Evolutionary conservation across 108 stramenopile species (phyloP), one percentile per base, ranked within the genome.

Genomic region (Aurantiochytrium sp.): DNA sequence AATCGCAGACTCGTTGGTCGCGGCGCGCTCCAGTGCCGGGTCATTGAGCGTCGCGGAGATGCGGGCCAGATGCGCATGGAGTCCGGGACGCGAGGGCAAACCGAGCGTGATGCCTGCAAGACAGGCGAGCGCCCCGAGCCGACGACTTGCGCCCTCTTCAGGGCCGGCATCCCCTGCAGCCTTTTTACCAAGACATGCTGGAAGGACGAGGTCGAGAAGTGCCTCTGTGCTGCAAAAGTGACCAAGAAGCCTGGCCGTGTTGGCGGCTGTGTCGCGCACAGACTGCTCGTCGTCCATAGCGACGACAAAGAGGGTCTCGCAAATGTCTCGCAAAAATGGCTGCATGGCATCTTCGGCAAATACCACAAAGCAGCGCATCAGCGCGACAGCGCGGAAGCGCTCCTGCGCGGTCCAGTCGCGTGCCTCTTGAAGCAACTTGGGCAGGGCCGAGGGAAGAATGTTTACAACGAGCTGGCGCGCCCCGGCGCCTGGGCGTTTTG

Each of bases 341-440:
- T 83, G 43, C 45, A 53, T 53, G 49, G 45, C 51, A 23, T 83
- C 76, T 23, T 83, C 76, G 6, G 76, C 76, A 28, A 53, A 83
- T 43, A 83, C 51, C 25, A 83, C 25, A 47, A 83, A 53, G 45
- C 49, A 83, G 10, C 76, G 76, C 23, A 83, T 43, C 76, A 83
- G 4, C 2, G 76, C 76, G 5, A 83, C 76, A 1, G 76, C 76
- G 76, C 76, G 76, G 23, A 83, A 83, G 45, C 76, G 76, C 5
- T 83, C 76, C 76, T 83, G 76, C 10, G 76, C 76, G 12, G 76
- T 83, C 76, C 76, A 83, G 76, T 83, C 76, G 19, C 51, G n/a
- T 18, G 76, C 76, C 23, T 83, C 76, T 23, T 53, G 76, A 23
- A 83, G 51, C 45, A 35, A 21, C 51, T 47, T 83, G 19, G 76